Percentiles rank a stretch among this genome's conserved stretches.
phyloP scores from a whole-genome alignment of 345 rosid genomes.

The Populus simonii region DNA sequence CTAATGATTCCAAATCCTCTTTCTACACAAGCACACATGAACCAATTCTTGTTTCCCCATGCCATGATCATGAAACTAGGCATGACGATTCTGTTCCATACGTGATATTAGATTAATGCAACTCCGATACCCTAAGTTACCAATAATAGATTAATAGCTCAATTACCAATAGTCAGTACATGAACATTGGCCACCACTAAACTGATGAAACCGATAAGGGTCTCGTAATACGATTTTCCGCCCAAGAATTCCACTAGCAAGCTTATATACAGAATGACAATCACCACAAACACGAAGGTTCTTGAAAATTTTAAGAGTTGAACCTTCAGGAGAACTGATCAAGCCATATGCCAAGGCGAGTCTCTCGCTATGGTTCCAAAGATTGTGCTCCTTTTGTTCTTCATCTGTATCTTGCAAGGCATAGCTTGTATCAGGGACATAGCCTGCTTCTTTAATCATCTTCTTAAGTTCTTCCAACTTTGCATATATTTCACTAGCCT shows the following conservation, averaged over 20 bases:
- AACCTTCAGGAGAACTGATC: conserved; percentile 55
- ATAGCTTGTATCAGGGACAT: conserved; percentile 68
- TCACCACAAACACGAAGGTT: conserved; percentile 82
- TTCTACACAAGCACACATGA: no score
- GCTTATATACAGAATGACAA: conserved; percentile 82
- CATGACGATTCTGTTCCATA: no score
- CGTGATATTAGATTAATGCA: no score
- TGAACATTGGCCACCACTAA: conserved; percentile 66
- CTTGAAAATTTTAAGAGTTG: conserved; percentile 66
- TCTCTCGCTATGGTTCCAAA: conserved; percentile 90
- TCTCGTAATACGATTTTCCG: conserved; percentile 65
- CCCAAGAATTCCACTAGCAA: conserved; percentile 45
- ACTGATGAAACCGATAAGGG: conserved; percentile 85
- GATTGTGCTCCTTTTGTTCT: conserved; percentile 85
- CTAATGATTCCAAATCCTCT: no score
- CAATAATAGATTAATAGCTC: background rate
- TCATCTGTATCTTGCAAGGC: conserved; percentile 88
- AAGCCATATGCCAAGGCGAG: conserved; percentile 77
- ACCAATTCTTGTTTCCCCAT: no score
- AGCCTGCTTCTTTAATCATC: conserved; percentile 76
- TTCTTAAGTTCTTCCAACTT: conserved; percentile 78
- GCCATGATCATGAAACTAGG: no score
- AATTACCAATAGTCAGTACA: conserved; percentile 79
- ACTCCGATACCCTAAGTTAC: no score
- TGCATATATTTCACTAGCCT: conserved; percentile 45